These are phyloP conservation scores for Setaria viridis DNA, from an alignment of 202 grass and related monocot species.

Conservation along the genomic window DNA sequence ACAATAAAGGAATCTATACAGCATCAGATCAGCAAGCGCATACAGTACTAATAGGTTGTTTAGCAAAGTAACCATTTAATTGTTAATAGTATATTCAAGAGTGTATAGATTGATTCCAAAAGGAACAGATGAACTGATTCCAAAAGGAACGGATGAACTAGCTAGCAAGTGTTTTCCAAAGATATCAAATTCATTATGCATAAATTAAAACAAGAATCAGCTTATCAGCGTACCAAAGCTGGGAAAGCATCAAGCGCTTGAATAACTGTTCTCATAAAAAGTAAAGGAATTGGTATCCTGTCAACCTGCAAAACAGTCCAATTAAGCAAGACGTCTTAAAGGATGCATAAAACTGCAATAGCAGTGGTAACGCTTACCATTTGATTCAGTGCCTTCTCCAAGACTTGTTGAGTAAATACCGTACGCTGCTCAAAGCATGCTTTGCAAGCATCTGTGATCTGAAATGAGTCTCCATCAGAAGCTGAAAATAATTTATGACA, in stretches of 20 bases:
- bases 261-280: slow-evolving; percentile 99
- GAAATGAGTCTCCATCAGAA: slow-evolving; percentile 58
- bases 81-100: slow-evolving; percentile 11
- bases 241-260: slow-evolving; percentile 99
- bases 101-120: slow-evolving; percentile 8
- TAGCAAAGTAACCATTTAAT: slow-evolving; percentile 6
- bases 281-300: slow-evolving; percentile 88
- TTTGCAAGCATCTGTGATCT: slow-evolving; percentile 96
- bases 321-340: slow-evolving; percentile 29
- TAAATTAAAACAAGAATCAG: slow-evolving; percentile 36
- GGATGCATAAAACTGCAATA: slow-evolving; percentile 12
- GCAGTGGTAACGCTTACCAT: slow-evolving; percentile 58
- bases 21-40: not conserved
- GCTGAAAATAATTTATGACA: slow-evolving; percentile 31
- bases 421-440: slow-evolving; percentile 98
- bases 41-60: not conserved
- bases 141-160: slow-evolving; percentile 1
- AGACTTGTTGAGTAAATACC: slow-evolving; percentile 98
- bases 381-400: slow-evolving; percentile 87
- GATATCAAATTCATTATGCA: slow-evolving; percentile 34
- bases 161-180: slow-evolving; percentile 24
- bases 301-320: slow-evolving; percentile 73
- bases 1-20: not conserved
- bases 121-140: not conserved
- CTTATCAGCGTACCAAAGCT: slow-evolving; percentile 71